phyloP scores from a whole-genome alignment of 768 basidiomycete genomes.

The Lactarius tabidus region DNA sequence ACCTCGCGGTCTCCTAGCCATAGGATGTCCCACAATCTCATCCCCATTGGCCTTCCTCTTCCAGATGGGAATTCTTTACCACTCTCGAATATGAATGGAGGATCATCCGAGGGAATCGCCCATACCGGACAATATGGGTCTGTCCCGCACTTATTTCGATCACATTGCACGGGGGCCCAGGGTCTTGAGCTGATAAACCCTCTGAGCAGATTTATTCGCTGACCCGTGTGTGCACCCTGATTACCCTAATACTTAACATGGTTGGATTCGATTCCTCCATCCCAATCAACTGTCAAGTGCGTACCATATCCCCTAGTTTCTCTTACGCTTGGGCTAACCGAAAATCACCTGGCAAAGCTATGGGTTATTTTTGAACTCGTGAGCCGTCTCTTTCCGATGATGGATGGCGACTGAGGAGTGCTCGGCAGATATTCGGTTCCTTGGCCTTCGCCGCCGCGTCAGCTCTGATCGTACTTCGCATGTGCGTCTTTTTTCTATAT shows the following conservation, averaged over 20 bases:
- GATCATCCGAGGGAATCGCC: not conserved
- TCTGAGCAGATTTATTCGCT: conserved; percentile 11
- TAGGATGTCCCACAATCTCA: not conserved
- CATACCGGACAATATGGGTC: conserved; percentile 16
- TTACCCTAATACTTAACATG: not conserved
- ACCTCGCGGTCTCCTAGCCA: not conserved
- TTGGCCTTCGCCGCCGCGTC: not conserved
- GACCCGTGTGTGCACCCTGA: not conserved
- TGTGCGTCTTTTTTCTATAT: not conserved
- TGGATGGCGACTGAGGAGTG: not conserved
- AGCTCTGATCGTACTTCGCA: conserved; percentile 9
- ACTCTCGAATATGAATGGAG: not conserved
- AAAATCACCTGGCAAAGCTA: not conserved
- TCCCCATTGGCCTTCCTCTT: not conserved
- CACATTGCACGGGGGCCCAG: no score
- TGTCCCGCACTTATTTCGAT: not conserved
- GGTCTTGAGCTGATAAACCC: not conserved
- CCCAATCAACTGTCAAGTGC: conserved; percentile 14
- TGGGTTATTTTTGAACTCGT: not conserved
- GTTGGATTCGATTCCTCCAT: not conserved
- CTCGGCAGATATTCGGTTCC: not conserved
- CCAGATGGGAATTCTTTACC: not conserved
- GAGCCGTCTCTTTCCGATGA: not conserved
- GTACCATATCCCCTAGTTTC: not conserved
- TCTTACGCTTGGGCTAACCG: not conserved